A percentile compares a stretch with the other conserved stretches of the same genome.
These are phyloP conservation scores for Pseudodiploospora longispora DNA, from an alignment of 2,329 filamentous ascomycete genomes.

Conservation along the genomic window DNA sequence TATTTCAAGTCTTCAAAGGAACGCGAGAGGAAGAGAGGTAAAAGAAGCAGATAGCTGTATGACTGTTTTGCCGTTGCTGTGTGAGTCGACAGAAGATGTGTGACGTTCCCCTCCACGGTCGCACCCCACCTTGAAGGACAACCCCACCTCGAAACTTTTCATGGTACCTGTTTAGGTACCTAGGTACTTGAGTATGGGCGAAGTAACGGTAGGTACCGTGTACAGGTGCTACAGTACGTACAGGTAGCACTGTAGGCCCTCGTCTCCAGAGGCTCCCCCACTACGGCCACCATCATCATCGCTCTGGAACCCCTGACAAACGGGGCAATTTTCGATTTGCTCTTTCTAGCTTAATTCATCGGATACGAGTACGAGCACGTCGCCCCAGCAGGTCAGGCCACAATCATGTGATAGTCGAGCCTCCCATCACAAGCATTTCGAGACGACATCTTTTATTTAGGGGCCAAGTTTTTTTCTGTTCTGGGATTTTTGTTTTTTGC, in stretches of 20 bases:
- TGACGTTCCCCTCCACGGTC: too few relatives aligned
- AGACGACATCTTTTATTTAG: too few relatives aligned
- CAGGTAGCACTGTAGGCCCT: neutral
- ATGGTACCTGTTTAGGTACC: neutral
- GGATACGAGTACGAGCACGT: too few relatives aligned
- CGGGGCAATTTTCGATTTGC: neutral
- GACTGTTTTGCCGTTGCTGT: too few relatives aligned
- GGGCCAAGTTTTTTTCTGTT: too few relatives aligned
- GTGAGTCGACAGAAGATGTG: too few relatives aligned
- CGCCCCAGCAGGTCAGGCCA: conserved; percentile 5
- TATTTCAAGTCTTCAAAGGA: too few relatives aligned
- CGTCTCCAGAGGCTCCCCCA: neutral
- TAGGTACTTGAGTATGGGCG: neutral
- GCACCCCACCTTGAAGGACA: neutral
- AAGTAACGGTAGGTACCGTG: neutral
- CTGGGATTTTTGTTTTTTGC: too few relatives aligned
- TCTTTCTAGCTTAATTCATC: too few relatives aligned
- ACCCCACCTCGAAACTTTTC: neutral
- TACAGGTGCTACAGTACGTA: neutral
- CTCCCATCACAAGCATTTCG: too few relatives aligned
- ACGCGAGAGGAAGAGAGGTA: too few relatives aligned
- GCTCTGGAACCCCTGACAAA: conserved; percentile 7
- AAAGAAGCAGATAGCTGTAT: too few relatives aligned
- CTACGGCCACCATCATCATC: conserved; percentile 1
- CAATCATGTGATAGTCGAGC: conserved; percentile 8